Conservation (phyloP, 129 eudicot species). For the Mikania micrantha region DNA sequence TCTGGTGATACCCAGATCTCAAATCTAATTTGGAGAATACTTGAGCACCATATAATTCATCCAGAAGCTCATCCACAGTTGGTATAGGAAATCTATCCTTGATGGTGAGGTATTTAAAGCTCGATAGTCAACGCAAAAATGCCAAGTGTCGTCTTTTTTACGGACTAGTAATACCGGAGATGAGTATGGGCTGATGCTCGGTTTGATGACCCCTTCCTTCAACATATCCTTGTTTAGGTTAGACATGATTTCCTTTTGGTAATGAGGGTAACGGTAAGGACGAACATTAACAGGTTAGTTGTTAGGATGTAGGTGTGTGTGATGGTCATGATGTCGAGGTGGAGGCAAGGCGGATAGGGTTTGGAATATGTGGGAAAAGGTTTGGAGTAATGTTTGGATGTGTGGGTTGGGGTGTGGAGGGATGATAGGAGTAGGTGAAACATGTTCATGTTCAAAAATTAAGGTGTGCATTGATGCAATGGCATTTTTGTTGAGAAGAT, state of each 20-base stretch:
- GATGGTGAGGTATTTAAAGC: neutral
- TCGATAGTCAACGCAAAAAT: neutral
- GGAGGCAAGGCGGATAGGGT: neutral
- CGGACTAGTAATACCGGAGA: neutral
- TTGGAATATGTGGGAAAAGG: neutral
- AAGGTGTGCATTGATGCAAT: neutral
- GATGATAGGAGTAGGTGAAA: fast-evolving
- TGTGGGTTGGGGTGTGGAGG: neutral
- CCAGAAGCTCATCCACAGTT: neutral
- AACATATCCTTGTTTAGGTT: neutral
- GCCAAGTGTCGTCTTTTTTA: neutral
- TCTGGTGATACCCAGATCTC: neutral
- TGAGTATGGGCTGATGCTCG: neutral
- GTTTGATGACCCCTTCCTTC: neutral
- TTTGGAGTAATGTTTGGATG: neutral
- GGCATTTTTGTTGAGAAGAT: neutral
- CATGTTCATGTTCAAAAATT: neutral
- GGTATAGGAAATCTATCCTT: neutral
- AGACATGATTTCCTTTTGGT: neutral
- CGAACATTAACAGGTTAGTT: neutral
- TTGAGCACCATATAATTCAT: neutral
- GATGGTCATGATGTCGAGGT: neutral
- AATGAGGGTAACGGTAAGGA: neutral
- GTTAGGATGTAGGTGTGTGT: neutral
- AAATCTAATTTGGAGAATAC: neutral